phyloP scores from a whole-genome alignment of 2,329 filamentous ascomycete species.

The Pseudophaeomoniella oleicola region DNA sequence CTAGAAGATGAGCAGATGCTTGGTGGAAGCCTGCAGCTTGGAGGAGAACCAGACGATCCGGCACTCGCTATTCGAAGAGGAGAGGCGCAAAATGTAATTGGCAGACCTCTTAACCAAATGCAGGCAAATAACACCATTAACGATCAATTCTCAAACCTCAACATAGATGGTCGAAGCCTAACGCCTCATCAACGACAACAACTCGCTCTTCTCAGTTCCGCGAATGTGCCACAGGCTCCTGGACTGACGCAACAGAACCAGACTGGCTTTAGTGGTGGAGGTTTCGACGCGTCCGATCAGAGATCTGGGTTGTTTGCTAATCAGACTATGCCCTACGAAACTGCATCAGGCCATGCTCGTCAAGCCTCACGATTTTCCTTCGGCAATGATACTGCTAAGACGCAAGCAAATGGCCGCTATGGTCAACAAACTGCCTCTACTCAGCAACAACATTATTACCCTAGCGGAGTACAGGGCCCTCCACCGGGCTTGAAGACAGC shows the following conservation, averaged over 20 bases:
- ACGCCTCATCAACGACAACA: conserved; percentile 70
- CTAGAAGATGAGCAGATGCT: conserved; percentile 62
- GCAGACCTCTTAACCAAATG: conserved; percentile 61
- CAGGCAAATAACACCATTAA: conserved; percentile 26
- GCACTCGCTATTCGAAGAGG: conserved; percentile 14
- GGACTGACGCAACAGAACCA: conserved; percentile 33
- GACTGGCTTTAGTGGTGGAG: conserved; percentile 14
- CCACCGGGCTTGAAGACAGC: conserved; percentile 92
- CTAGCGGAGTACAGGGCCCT: conserved; percentile 74
- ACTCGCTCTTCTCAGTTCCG: conserved; percentile 48
- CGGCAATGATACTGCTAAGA: conserved; percentile 47
- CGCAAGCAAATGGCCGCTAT: neutral
- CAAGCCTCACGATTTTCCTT: conserved; percentile 84
- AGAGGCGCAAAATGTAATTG: conserved; percentile 46
- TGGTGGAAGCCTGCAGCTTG: conserved; percentile 74
- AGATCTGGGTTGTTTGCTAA: conserved; percentile 29
- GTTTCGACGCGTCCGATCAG: conserved; percentile 26
- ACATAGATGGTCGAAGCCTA: conserved; percentile 56
- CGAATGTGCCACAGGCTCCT: conserved; percentile 44
- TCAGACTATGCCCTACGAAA: conserved; percentile 33
- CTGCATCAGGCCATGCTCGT: conserved; percentile 57
- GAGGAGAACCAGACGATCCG: conserved; percentile 80
- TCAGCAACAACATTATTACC: conserved; percentile 53
- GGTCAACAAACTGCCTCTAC: conserved; percentile 9
- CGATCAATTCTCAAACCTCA: conserved; percentile 36